These are phyloP conservation scores for Botrytis paeoniae DNA, from an alignment of 2,329 filamentous ascomycete species.

Conservation along the genomic window DNA sequence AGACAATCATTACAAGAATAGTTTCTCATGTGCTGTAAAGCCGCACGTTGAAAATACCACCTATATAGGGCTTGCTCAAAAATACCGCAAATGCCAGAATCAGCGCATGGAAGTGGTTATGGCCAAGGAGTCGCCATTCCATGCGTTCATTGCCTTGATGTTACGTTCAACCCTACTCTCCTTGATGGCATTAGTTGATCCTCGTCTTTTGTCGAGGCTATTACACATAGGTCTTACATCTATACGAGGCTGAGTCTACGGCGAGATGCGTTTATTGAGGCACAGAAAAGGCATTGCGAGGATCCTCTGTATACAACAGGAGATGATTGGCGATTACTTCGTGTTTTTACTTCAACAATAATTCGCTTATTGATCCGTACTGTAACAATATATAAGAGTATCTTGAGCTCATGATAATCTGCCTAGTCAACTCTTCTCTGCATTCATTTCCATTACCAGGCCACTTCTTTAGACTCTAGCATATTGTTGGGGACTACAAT, in stretches of 20 bases:
- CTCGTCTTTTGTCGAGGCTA: background rate
- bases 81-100: background rate
- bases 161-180: background rate
- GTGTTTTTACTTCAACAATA: background rate
- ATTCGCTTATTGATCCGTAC: background rate
- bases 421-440: background rate
- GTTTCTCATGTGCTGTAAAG: background rate
- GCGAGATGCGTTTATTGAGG: conserved; percentile 1
- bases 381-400: background rate
- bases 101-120: background rate
- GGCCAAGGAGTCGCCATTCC: background rate
- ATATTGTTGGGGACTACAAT: background rate
- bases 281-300: background rate
- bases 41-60: background rate
- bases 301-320: background rate
- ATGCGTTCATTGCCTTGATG: background rate
- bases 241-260: conserved; percentile 13
- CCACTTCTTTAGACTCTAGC: background rate
- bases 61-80: background rate
- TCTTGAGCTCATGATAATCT: background rate
- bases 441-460: background rate
- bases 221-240: background rate
- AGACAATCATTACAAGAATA: background rate
- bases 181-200: background rate
- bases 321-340: background rate